Evolutionary conservation across 1,139 yeast genomes (phyloP), one percentile per base, ranked within the genome.

Genomic region (Yamadazyma aaseri): DNA sequence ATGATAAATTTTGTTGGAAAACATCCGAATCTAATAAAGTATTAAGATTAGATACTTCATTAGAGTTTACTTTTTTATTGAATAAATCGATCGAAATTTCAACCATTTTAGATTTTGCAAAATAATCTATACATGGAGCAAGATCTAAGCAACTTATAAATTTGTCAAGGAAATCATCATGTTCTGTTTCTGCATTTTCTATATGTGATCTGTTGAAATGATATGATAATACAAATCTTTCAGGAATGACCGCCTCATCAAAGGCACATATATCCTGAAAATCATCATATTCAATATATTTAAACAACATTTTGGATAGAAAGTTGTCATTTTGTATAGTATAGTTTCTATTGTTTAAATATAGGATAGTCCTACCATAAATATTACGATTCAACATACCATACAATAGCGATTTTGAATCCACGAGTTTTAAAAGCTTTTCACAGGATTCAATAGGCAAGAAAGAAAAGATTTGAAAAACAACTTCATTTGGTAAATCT

Each of bases 51-150:
- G 22, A 33, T 9, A 41, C 30, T 26, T 45, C 49, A 23, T 15
- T 20, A 4, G 41, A 37, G 16, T 38, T 33, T 6, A 21, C 20
- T 22, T 33, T 41, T 35, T 43, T 42, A 29, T 49, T 47, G 20
- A 39, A 40, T 11, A 48, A 30, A 35, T 49, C 52, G 12, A 49
- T 32, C 5, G 44, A 38, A 4, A 49, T 29, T 31, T 49, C 53
- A 15, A 46, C 33, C 17, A 16, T 34, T 17, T 26, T 26, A 18
- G 38, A 22, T 21, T 26, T 36, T 14, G 21, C 16, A 11, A 49
- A 40, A 24, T 38, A 43, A 3, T 21, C 28, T 5, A 5, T 6
- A 7, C 20, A 13, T 15, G 21, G 20, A 6, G 20, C 20, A 5
- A 17, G 11, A 1, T 20, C 5, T 20, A 39, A 39, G 2, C 30